Percentiles rank a stretch among this genome's conserved stretches.
Evolutionary conservation across 331 rosid genomes (phyloP).

Genomic region (Rhamnella rubrinervis): DNA sequence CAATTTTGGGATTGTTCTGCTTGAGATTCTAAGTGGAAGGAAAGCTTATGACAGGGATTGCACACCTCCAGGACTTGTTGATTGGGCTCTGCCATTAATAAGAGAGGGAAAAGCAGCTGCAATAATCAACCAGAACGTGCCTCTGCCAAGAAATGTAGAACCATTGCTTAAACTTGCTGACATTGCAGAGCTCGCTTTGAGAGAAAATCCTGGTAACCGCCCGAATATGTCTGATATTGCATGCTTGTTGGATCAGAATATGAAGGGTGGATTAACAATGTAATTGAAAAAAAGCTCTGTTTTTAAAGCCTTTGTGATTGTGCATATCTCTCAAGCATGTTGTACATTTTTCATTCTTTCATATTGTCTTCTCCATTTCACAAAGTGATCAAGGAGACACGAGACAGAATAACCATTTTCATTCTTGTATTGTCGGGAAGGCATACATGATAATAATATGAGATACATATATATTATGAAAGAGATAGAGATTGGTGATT

Average conservation of each 20-base stretch:
- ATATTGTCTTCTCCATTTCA: not conserved
- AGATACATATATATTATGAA: too few species aligned
- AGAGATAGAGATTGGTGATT: too few species aligned
- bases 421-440: not conserved
- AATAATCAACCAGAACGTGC: not conserved
- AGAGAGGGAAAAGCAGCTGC: constrained; percentile 17
- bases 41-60: constrained; percentile 21
- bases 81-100: constrained; percentile 17
- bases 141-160: constrained; percentile 20
- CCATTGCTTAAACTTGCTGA: constrained; percentile 22
- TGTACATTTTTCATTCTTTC: not conserved
- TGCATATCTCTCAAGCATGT: not conserved
- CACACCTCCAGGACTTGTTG: constrained; percentile 11
- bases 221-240: constrained; percentile 13
- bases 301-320: not conserved
- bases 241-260: constrained; percentile 7
- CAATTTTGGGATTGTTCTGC: constrained; percentile 22
- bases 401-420: not conserved
- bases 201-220: constrained; percentile 9
- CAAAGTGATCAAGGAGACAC: constrained; percentile 1
- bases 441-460: too few species aligned
- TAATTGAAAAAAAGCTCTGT: not conserved
- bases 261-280: constrained; percentile 10
- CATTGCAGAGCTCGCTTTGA: constrained; percentile 6
- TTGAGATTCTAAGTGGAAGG: constrained; percentile 15